Base-by-base conservation (phyloP, 2,329 filamentous ascomycete species). In the Helotiales sp. region DNA sequence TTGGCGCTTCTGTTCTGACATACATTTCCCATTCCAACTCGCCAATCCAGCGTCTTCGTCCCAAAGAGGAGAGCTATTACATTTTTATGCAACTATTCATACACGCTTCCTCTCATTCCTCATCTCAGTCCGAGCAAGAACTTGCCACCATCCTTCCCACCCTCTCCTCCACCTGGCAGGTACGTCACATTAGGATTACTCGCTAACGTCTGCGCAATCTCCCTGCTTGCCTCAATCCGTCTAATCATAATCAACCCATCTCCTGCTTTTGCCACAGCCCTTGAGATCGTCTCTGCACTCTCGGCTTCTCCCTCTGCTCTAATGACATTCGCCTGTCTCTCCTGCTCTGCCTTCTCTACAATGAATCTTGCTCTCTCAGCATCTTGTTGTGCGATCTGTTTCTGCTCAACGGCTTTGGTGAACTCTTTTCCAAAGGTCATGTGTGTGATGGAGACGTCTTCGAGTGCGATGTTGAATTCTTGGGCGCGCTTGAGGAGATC, bases 371-470 rank as follows among this genome's bases (percentile, higher is more conserved):
- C 95, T 65, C 95, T 86, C 83, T 99, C 95, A 63, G 95, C 95
- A 73, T 99, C 95, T 78, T 99, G 95, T 80, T 99, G 95, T 55
- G 95, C 95, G 75, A 99, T 99, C 82, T 99, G 95, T 87, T 99
- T 99, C 85, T 99, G 95, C 81, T 99, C 95, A 70, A 99, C 95
- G 65, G 95, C 95, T 76, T 91, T 90, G 61, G 95, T 99, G 82
- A 99, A 99, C 78, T 99, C 95, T 76, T 93, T 93, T 68, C 95
- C 95, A 74, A 99, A 99, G 53, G 95, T 99, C 95, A 99, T 99
- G 83, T 99, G 95, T 61, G 95, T 99, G 77, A 99, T 99, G 72
- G 91, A 96, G 60, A 99, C 95, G 72, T 99, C 95, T 78, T 99
- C 95, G 54, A 99, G 90, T 27, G 92, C 91, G 72, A 99, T 99